Base-by-base conservation (phyloP, 495 filamentous ascomycete species). In the Penicillium silybi region DNA sequence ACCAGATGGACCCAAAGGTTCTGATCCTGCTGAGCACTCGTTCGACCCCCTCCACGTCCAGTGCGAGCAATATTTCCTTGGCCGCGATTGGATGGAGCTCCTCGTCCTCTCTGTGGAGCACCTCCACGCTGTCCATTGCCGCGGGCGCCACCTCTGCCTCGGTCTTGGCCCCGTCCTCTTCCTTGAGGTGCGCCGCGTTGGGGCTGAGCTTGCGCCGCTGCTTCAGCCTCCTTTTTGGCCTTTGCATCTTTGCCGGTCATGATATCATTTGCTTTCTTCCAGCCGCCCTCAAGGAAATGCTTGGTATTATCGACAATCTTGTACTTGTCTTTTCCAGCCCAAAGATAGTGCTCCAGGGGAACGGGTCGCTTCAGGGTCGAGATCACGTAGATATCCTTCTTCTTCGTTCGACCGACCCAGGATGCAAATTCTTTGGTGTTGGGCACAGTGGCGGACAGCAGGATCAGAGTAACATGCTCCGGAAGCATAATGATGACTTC, bases 401-500 rank as follows among this genome's bases (percentile, higher is more conserved):
- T 91, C 75, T 98, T 98, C 16, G 95, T 97, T 44, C 93, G 82
- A 32, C 93, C 93, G 32, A 98, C 95, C 93, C 93, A 98, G 6
- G 90, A 97, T 17, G 93, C 95, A 62, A 98, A 98, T 66, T 98
- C 93, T 54, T 95, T 80, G 2, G 93, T 97, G 67, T 98, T 98
- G 9, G 93, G 93, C 4, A 98, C 95, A 4, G 93, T 98, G 0
- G 93, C 93, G 6, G 95, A 97, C 2, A 98, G 81, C 10, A 97
- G 76, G 54, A 98, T 97, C 34, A 98, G 74, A 2, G 95, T 93
- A 41, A 97, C 90, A 72, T 97, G 93, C 61, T 92, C 91, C 4
- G 93, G 93, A 42, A 97, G 82, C 95, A 98, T 97, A 63, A 98
- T 98, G 63, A 98, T 98, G 53, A 98, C 93, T 67, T 98, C 93